A percentile compares a stretch with the other conserved stretches of the same genome.
These are phyloP conservation scores for Sherardia arvensis DNA, from an alignment of 257 asterid species.

Conservation along the genomic window DNA sequence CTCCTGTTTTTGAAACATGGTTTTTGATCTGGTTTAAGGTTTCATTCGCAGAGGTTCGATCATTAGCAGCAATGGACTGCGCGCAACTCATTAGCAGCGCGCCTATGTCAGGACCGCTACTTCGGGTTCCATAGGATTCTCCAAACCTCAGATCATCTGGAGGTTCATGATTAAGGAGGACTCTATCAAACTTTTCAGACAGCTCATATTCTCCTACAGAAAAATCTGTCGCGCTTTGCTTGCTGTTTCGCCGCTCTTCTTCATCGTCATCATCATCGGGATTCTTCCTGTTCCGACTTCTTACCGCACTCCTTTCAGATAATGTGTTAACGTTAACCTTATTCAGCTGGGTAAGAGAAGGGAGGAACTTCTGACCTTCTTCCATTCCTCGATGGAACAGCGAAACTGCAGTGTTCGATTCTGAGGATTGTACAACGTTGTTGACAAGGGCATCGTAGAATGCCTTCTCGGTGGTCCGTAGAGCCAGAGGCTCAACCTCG, in stretches of 20 bases:
- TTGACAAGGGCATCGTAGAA: slow-evolving; percentile 37
- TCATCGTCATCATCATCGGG: slow-evolving; percentile 28
- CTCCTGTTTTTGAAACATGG: slow-evolving; percentile 12
- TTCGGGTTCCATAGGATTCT: background rate
- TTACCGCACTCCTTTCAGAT: too few species aligned
- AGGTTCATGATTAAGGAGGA: slow-evolving; percentile 41
- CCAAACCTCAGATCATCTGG: slow-evolving; percentile 14
- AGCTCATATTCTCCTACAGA: slow-evolving; percentile 56
- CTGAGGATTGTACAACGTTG: too few species aligned
- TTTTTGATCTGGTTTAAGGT: slow-evolving; percentile 8
- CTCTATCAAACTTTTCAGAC: slow-evolving; percentile 59
- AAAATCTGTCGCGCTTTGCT: slow-evolving; percentile 42
- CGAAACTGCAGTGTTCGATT: background rate
- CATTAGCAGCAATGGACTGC: slow-evolving; percentile 8
- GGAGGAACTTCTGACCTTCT: slow-evolving; percentile 5
- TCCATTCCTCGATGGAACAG: slow-evolving; percentile 2
- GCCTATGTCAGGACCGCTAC: slow-evolving; percentile 1
- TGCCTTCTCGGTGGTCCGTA: slow-evolving; percentile 64
- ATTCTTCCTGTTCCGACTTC: slow-evolving; percentile 41
- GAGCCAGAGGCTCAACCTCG: slow-evolving; percentile 36
- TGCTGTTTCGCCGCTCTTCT: slow-evolving; percentile 21
- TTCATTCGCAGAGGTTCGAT: slow-evolving; percentile 6
- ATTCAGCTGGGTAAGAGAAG: background rate
- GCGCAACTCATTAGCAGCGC: slow-evolving; percentile 9
- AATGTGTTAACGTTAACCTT: background rate